A percentile compares a stretch with the other conserved stretches of the same genome.
These are phyloP conservation scores for Monosporozyma aerobia DNA, from an alignment of 805 yeast species.

Conservation along the genomic window DNA sequence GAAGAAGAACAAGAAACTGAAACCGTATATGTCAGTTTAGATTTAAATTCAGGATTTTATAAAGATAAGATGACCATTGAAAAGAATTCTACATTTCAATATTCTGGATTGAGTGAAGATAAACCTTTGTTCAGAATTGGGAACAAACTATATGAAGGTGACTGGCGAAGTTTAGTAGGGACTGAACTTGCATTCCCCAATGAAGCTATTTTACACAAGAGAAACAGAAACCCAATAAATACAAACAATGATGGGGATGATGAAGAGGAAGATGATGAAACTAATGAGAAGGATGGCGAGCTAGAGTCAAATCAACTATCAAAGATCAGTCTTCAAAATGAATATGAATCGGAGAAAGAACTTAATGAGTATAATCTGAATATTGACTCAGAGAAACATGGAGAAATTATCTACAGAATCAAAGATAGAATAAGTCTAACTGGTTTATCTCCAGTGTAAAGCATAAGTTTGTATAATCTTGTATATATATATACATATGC, in stretches of 20 bases:
- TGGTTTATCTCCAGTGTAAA: conserved; percentile 22
- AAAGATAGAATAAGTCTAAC: conserved; percentile 21
- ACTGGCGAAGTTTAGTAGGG: conserved; percentile 73
- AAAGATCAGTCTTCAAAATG: not conserved
- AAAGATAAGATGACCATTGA: conserved; percentile 26
- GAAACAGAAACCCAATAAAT: not conserved
- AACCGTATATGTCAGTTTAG: conserved; percentile 47
- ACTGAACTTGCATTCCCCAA: conserved; percentile 45
- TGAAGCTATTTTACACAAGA: conserved; percentile 18
- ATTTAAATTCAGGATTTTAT: conserved; percentile 35
- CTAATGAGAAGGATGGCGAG: not conserved
- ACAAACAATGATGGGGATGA: not conserved
- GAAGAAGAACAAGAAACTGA: conserved; percentile 31
- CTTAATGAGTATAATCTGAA: not conserved
- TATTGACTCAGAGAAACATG: conserved; percentile 5
- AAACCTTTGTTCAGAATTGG: conserved; percentile 52
- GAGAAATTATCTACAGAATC: conserved; percentile 24
- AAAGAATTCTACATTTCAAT: conserved; percentile 38
- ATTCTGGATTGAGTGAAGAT: conserved; percentile 46
- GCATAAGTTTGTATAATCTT: no score
- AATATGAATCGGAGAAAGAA: not conserved
- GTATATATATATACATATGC: not conserved
- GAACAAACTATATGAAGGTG: conserved; percentile 55
- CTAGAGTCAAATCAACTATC: not conserved
- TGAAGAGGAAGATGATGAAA: conserved; percentile 3